Evolutionary conservation across 441 rosid species (phyloP).

Genomic region (Arabidopsis hybrid): DNA sequence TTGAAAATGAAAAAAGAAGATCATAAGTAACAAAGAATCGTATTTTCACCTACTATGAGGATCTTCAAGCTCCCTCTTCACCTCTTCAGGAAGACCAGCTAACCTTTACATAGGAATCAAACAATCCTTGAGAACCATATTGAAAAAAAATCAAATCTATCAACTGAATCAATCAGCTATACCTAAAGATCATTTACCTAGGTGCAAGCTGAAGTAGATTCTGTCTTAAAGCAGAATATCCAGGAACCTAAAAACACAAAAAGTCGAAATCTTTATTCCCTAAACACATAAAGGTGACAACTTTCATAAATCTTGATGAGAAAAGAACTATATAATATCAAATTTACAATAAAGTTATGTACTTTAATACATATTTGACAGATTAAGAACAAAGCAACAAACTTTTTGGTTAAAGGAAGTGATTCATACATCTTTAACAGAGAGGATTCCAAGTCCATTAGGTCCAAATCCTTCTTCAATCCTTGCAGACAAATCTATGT

Average conservation of each 20-base stretch:
- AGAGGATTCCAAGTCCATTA: conserved; percentile 80
- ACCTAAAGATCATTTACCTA: conserved; percentile 50
- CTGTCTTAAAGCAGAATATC: conserved; percentile 69
- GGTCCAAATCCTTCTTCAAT: conserved; percentile 92
- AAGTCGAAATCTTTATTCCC: not conserved
- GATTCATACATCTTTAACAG: conserved; percentile 49
- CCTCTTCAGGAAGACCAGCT: conserved; percentile 83
- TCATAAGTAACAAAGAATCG: not conserved
- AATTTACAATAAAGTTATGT: not conserved
- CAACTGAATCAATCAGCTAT: not conserved
- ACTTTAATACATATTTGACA: not conserved
- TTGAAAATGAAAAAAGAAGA: conserved; percentile 15
- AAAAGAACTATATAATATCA: not conserved
- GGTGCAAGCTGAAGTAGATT: conserved; percentile 81
- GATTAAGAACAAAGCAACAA: not conserved
- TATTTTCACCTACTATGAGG: conserved; percentile 72
- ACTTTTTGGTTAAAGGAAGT: not conserved
- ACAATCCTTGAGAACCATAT: not conserved
- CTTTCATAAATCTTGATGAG: too few relatives aligned
- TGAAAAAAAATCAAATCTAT: not conserved
- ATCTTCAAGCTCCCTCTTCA: conserved; percentile 89
- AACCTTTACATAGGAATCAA: conserved; percentile 53
- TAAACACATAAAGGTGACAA: not conserved
- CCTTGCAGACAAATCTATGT: conserved; percentile 64
- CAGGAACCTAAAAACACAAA: conserved; percentile 69